Base-by-base conservation (phyloP, 257 asterid species). In the Solanum habrochaites region DNA sequence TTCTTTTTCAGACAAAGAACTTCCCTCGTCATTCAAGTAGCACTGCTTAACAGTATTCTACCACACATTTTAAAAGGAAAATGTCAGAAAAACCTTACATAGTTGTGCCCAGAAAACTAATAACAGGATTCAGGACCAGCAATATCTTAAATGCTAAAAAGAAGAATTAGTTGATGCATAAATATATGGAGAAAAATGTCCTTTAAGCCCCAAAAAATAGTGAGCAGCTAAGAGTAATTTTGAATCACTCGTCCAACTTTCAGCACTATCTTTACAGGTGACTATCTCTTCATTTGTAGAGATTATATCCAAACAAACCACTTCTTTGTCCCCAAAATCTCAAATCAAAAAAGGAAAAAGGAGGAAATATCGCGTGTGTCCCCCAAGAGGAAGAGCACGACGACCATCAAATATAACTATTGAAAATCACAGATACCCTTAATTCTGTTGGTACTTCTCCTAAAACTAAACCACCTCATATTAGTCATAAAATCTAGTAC, bases 1-100 rank as follows among this genome's bases (percentile, higher is more conserved):
- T 52, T 92, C 90, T 40, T 83, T 74, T 13, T 88, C 88, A 16
- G 90, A 85, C 81, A 86, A 72, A 21, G 90, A 80, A 66, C 67
- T 87, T 4, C 32, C 42, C 71, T 71, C 77, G 87, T 69, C 90
- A 90, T 87, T 88, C 85, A 90, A 72, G 85, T 20, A 4, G 40
- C 14, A 56, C 32, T 43, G 39, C 47, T 70, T n/a, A 86, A 83
- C 47, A 83, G 67, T 73, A 56, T 58, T n/a, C 86, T 85, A 47
- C 29, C 86, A 80, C 31, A 58, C 9, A 5, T 40, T 25, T 5
- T 27, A 69, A 67, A 71, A 84, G 66, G 18, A 83, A 39, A 84
- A 84, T n/a, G 37, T 84, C 6, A 35, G 86, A 25, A 66, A 84
- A 15, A 20, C 10, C 14, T n/a, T 15, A 62, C 40, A 84, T 62